These are phyloP conservation scores for Cryptosporidium baileyi DNA, from an alignment of 169 alveolate species.

Conservation along the genomic window DNA sequence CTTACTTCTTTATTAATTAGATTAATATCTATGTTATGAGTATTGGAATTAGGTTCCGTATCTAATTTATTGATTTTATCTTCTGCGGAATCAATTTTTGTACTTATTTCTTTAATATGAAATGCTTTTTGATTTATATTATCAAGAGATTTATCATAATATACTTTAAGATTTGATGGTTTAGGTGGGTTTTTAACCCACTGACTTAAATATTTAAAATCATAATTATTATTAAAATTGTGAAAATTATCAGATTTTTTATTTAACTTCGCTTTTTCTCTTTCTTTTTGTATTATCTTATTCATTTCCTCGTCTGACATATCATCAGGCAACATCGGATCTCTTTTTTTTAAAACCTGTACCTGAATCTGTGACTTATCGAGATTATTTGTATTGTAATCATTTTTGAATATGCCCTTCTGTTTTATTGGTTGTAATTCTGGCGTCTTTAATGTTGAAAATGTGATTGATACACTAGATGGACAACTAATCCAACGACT, in stretches of 20 bases:
- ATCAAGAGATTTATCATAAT: slow-evolving; percentile 28
- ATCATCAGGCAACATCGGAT: slow-evolving; percentile 65
- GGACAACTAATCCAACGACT: slow-evolving; percentile 68
- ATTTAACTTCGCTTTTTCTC: not conserved
- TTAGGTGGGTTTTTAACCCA: slow-evolving; percentile 59
- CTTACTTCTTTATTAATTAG: not conserved
- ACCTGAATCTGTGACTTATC: not conserved
- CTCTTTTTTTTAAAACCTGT: not conserved
- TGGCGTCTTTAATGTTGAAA: slow-evolving; percentile 54
- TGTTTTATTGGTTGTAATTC: slow-evolving; percentile 37
- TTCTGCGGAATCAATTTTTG: not conserved
- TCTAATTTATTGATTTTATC: not conserved
- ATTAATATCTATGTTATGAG: slow-evolving; percentile 2
- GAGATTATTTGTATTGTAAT: not conserved
- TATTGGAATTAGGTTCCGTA: not conserved
- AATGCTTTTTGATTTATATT: not conserved
- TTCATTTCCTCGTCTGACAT: slow-evolving; percentile 9
- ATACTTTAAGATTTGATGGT: slow-evolving; percentile 6
- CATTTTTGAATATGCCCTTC: slow-evolving; percentile 14
- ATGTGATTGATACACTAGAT: slow-evolving; percentile 62
- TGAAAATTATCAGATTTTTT: not conserved
- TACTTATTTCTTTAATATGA: not conserved
- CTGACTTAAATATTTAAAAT: not conserved
- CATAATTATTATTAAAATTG: not conserved
- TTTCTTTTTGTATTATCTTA: not conserved